These are phyloP conservation scores for Chenopodium formosanum DNA, from an alignment of 148 eudicot genomes.

Conservation along the genomic window DNA sequence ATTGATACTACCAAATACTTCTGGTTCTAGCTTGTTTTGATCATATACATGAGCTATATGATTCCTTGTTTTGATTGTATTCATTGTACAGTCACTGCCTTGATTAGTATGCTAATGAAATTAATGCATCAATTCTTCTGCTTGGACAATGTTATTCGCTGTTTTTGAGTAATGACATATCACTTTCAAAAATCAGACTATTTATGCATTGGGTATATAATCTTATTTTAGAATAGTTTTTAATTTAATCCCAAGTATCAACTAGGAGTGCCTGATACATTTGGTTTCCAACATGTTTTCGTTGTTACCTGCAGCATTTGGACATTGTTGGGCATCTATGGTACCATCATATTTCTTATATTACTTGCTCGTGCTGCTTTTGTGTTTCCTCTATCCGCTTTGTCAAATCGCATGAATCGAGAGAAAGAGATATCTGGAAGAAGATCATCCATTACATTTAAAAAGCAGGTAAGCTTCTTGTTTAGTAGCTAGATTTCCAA, in stretches of 20 bases:
- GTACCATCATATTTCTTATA: constrained; percentile 53
- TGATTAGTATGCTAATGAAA: not conserved
- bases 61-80: too few relatives aligned
- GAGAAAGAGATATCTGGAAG: constrained; percentile 40
- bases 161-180: not conserved
- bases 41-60: too few relatives aligned
- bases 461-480: constrained; percentile 55
- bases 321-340: constrained; percentile 50
- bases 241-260: not conserved
- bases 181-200: not conserved
- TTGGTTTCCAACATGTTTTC: not conserved
- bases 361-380: constrained; percentile 86
- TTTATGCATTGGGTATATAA: too few relatives aligned
- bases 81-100: not conserved
- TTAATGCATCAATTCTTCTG: not conserved
- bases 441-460: constrained; percentile 54
- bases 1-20: not conserved
- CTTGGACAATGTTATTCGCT: not conserved
- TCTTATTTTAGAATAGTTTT: not conserved
- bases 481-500: not conserved
- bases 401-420: constrained; percentile 68
- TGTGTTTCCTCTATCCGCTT: constrained; percentile 82
- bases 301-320: constrained; percentile 44
- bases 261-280: not conserved
- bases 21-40: not conserved